Conservation (phyloP, 1,139 yeast genomes). For the Meyerozyma carpophila region DNA sequence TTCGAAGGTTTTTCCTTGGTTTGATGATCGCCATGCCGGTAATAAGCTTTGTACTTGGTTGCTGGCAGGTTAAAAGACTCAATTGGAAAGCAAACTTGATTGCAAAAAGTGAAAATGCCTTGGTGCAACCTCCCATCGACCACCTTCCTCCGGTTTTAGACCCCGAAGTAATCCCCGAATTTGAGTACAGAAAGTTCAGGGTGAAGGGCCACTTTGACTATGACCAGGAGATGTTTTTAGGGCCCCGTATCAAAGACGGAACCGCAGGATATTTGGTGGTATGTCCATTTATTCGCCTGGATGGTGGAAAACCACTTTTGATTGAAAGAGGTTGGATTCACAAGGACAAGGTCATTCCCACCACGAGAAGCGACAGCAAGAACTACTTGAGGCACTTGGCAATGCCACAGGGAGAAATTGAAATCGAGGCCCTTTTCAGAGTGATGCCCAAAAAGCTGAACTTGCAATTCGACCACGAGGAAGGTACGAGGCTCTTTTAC, state of each 20-base stretch:
- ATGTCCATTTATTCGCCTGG: constrained; percentile 74
- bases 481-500: constrained; percentile 55
- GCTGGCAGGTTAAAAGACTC: constrained; percentile 88
- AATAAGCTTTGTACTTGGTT: constrained; percentile 77
- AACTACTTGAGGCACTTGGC: constrained; percentile 58
- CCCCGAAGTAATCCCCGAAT: constrained; percentile 54
- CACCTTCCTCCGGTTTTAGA: constrained; percentile 60
- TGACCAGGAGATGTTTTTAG: constrained; percentile 83
- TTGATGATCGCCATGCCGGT: constrained; percentile 82
- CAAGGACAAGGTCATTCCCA: constrained; percentile 66
- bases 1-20: constrained; percentile 49
- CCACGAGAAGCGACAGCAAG: constrained; percentile 33
- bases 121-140: constrained; percentile 63
- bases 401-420: constrained; percentile 69
- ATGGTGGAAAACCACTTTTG: constrained; percentile 67
- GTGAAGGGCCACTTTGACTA: constrained; percentile 78
- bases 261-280: constrained; percentile 72
- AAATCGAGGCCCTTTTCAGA: constrained; percentile 68
- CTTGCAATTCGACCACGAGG: constrained; percentile 73
- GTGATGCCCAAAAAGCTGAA: constrained; percentile 64
- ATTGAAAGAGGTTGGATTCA: constrained; percentile 93
- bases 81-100: constrained; percentile 87
- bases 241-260: constrained; percentile 80
- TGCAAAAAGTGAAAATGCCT: constrained; percentile 73
- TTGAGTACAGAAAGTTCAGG: constrained; percentile 75